Evolutionary conservation across 768 basidiomycete genomes (phyloP).

Genomic region (Mycena olivaceomarginata): DNA sequence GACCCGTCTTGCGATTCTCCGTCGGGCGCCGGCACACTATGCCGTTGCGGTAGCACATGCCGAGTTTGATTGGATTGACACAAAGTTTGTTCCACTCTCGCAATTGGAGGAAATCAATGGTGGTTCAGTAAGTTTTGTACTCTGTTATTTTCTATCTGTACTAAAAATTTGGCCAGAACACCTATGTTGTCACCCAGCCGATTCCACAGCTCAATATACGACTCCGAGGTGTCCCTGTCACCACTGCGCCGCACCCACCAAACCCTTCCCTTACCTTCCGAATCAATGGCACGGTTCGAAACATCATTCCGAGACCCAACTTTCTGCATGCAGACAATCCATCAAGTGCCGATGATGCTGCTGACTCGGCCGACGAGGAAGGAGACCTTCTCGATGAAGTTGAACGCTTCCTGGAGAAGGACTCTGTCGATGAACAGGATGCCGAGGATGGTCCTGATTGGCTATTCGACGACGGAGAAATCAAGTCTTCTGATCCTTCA

Average conservation of each 20-base stretch:
- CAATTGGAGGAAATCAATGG: slow-evolving; percentile 47
- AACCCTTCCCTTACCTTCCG: too few relatives aligned
- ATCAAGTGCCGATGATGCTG: too few relatives aligned
- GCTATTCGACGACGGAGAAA: slow-evolving; percentile 52
- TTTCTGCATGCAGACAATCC: too few relatives aligned
- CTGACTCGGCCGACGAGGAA: too few relatives aligned
- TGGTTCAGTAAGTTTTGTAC: too few relatives aligned
- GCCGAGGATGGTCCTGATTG: slow-evolving; percentile 32
- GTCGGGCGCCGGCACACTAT: slow-evolving; percentile 51
- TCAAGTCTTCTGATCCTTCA: slow-evolving; percentile 26
- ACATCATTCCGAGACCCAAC: too few relatives aligned
- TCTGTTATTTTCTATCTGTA: too few relatives aligned
- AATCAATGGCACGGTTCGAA: too few relatives aligned
- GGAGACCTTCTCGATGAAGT: slow-evolving; percentile 7
- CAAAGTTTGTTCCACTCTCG: slow-evolving; percentile 47
- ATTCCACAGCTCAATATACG: slow-evolving; percentile 6
- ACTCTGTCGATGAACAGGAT: background rate
- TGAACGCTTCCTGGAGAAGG: background rate
- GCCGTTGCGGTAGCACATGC: slow-evolving; percentile 46
- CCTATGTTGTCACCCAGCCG: background rate
- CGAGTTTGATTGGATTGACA: slow-evolving; percentile 54
- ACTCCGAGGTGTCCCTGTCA: background rate
- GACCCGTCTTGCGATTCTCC: slow-evolving; percentile 50
- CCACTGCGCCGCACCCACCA: too few relatives aligned
- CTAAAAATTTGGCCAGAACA: too few relatives aligned